These are phyloP conservation scores for Diaporthe sp. DNA, from an alignment of 2,329 filamentous ascomycete genomes.

Conservation along the genomic window DNA sequence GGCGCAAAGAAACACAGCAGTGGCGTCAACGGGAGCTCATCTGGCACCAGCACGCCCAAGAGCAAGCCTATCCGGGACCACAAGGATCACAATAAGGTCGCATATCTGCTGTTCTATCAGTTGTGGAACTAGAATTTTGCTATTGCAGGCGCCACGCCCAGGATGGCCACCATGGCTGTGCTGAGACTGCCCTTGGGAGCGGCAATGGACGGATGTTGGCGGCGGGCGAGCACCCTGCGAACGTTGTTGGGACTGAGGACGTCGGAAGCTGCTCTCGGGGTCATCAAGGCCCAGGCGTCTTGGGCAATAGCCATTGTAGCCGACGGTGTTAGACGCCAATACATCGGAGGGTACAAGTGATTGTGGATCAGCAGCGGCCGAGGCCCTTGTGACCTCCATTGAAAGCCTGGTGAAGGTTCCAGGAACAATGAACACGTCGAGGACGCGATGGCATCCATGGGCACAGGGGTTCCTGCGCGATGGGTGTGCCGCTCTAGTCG, in stretches of 20 bases:
- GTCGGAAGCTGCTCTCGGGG: neutral
- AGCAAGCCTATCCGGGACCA: conserved; percentile 71
- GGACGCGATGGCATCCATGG: neutral
- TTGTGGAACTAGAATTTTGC: conserved; percentile 32
- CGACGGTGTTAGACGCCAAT: neutral
- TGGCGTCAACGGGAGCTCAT: conserved; percentile 74
- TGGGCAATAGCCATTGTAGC: neutral
- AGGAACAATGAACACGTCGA: neutral
- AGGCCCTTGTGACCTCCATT: neutral
- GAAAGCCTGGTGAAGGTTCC: neutral
- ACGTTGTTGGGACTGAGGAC: neutral
- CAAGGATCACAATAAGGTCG: conserved; percentile 94
- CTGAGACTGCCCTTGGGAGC: neutral
- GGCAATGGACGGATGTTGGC: neutral
- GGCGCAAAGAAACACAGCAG: conserved; percentile 83
- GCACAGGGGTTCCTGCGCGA: neutral
- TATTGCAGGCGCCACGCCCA: neutral
- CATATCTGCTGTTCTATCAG: conserved; percentile 97
- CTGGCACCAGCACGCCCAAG: conserved; percentile 66
- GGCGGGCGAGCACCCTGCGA: neutral
- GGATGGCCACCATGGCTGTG: neutral
- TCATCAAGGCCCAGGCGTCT: neutral
- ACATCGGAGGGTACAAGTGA: neutral
- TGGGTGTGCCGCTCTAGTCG: neutral
- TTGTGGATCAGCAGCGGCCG: neutral